Evolutionary conservation across 371 early-diverging fungal genomes (phyloP), one percentile per base, ranked within the genome.

Genomic region (Mucor sp.): DNA sequence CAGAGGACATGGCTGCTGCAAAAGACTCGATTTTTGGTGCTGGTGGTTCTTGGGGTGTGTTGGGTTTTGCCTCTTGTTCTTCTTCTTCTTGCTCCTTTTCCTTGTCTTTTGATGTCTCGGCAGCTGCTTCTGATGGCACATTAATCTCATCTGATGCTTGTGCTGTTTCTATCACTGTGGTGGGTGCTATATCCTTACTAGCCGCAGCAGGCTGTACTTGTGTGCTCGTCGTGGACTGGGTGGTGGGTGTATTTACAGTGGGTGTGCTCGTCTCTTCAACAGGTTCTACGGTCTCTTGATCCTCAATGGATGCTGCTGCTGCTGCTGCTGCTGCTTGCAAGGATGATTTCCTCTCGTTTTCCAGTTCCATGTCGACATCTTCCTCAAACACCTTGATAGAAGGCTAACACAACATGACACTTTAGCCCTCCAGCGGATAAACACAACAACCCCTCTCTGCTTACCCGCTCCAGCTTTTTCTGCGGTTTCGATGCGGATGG

Each of bases 331-430:
- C 62, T 56, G 62, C 14, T 25, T 48, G n/a, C 47, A 35, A n/a
- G 6, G 41, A 15, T 48, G 58, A 6, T 47, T 44, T 60, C n/a
- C 59, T 30, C 41, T 66, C 64, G 50, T 62, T 68, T 63, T 68
- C 55, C 39, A 79, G 74, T 43, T 87, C 89, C 76, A 90, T 65
- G 69, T 89, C 89, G 33, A 90, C 85, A 58, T 88, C 89, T 57
- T 91, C 92, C 50, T 90, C 92, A 55, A 85, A 90, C 6, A 83
- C 90, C 59, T 89, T 90, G 58, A 91, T 91, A 0, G 83, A 83
- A 17, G 90, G 90, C 85, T 91, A 76, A n/a, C 2, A 33, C 4
- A 33, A 33, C 33, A 3, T n/a, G n/a, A n/a, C n/a, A n/a, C n/a
- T 30, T 33, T 33, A 33, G 33, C 4, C 33, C 33, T 33, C 4